Evolutionary conservation across 2,329 filamentous ascomycete genomes (phyloP).

Genomic region (Monosporascus sp.): DNA sequence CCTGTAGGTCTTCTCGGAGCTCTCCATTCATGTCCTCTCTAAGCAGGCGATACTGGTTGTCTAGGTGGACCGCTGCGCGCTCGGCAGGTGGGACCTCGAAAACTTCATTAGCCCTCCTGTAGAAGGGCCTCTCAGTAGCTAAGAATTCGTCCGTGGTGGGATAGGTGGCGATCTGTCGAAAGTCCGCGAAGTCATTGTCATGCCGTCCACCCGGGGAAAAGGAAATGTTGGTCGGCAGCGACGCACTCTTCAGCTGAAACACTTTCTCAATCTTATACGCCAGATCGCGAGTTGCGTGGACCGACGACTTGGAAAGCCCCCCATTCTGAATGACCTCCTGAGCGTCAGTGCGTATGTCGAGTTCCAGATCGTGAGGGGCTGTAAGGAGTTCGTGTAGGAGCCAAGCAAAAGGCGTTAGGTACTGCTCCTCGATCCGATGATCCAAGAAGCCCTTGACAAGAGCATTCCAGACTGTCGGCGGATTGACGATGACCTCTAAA

Average conservation of each 20-base stretch:
- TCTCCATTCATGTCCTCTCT: constrained; percentile 67
- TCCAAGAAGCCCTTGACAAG: constrained; percentile 30
- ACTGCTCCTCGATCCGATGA: constrained; percentile 26
- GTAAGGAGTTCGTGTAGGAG: constrained; percentile 44
- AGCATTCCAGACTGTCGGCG: constrained; percentile 50
- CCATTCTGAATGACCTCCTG: constrained; percentile 13
- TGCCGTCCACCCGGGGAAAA: constrained; percentile 59
- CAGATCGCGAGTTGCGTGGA: constrained; percentile 18
- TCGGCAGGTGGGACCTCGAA: constrained; percentile 29
- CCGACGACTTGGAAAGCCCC: constrained; percentile 15
- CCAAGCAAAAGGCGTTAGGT: constrained; percentile 41
- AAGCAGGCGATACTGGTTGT: constrained; percentile 67
- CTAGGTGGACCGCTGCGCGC: constrained; percentile 49
- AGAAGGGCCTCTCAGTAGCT: constrained; percentile 48
- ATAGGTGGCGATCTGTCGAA: constrained; percentile 55
- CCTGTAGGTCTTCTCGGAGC: constrained; percentile 48
- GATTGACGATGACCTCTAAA: constrained; percentile 42
- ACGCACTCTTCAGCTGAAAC: constrained; percentile 25
- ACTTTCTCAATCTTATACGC: constrained; percentile 36
- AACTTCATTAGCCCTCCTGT: constrained; percentile 47
- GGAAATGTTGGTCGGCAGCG: not conserved
- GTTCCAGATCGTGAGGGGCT: not conserved
- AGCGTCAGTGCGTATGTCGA: constrained; percentile 18
- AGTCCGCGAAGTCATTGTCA: constrained; percentile 65
- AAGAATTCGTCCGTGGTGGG: constrained; percentile 63